Evolutionary conservation across 768 basidiomycete genomes (phyloP), one percentile per base, ranked within the genome.

Genomic region (Agaricus sinodeliciosus): DNA sequence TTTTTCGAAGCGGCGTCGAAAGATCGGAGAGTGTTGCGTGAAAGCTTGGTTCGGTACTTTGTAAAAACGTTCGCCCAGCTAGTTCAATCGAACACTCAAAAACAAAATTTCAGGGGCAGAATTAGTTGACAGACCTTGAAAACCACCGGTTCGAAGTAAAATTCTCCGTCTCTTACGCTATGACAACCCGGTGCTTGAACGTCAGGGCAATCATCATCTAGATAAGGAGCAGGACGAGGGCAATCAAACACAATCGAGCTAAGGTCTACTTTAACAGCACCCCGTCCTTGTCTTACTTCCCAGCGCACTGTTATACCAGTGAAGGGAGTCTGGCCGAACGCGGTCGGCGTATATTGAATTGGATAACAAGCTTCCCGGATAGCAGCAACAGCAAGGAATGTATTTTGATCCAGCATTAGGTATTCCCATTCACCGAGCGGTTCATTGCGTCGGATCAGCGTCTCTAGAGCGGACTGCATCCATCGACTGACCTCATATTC

Each of bases 401-500:
- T 54, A 1, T 42, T 19, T 13, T 16, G 40, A 42, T 48, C 46
- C 34, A 48, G 52, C 11, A 34, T 19, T 6, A 35, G 39, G 5
- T 26, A 41, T 15, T 54, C 52, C 15, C 27, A 47, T 4, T 19
- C 26, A 7, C 45, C 45, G 19, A 54, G 52, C 0, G 52, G 46
- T 19, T 31, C 28, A 18, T 25, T 42, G 13, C 45, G 52, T n/a
- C 52, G 45, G 16, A 48, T 34, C 27, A 54, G 15, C 28, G 22
- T 47, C 9, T 54, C 52, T 9, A 54, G 9, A 11, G 52, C 52
- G 3, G 52, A 39, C n/a, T 9, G 45, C 4, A 27, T 28, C 72
- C 75, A 76, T 3, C 54, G 37, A 2, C 55, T 40, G 19, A 77
- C 61, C 4, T 64, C 60, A 36, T 66, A 65, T 43, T 66, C 56